Evolutionary conservation across 164 flowering plant species (phyloP), one percentile per base, ranked within the genome.

Genomic region (Magnolia sinica): DNA sequence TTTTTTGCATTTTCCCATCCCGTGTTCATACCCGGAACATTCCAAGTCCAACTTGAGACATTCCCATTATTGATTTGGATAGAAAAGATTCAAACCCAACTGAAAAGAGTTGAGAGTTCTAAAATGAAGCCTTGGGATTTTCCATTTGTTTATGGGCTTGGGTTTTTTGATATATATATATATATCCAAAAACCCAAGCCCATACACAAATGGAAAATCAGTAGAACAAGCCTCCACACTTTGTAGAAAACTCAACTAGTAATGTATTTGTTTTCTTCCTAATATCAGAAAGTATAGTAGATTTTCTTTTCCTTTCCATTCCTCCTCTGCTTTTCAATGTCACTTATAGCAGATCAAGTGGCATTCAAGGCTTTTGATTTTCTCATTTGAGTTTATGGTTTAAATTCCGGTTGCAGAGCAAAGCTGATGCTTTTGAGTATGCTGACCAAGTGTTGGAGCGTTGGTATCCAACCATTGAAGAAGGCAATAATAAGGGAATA

Each of bases 351-450:
- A 37, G 45, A 37, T 37, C 45, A 37, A 37, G 6, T 37, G 45
- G 45, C 45, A 37, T 37, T 37, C 45, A 37, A 37, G 45, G 23
- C 27, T 70, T 18, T 19, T 45, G 16, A 20, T 49, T 70, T 70
- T 18, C 73, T 70, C 9, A 10, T 70, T 66, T 10, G 19, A 4
- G 13, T 71, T 52, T 3, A 4, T 71, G 27, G 27, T 50, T 22
- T 50, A 8, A 67, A 51, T 45, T 61, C n/a, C 10, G 22, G 19
- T 22, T 73, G 61, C 68, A 96, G 98, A 96, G 97, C 90, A 94
- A 92, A 88, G 98, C 98, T 68, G 98, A 94, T 88, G 97, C 98
- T 14, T 94, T 96, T 79, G 97, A 94, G 92, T 96, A 90, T 77
- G 98, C 97, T 49, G 98, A 94, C 81, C 97, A 91, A 91, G 90